Evolutionary conservation across 768 basidiomycete species (phyloP).

Genomic region (Mycena albidolilacea): DNA sequence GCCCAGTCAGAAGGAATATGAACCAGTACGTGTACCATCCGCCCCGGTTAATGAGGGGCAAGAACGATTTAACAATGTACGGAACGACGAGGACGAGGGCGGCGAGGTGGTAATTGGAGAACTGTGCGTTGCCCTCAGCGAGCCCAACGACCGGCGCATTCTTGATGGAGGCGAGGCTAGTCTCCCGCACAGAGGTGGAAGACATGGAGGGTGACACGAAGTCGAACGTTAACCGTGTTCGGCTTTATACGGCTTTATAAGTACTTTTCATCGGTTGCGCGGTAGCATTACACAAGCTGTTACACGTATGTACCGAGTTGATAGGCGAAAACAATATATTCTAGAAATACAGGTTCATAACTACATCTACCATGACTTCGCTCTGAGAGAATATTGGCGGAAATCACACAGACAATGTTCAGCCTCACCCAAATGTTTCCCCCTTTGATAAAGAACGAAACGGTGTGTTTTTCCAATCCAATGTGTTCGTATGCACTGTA

Average conservation of each 20-base stretch:
- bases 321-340: slow-evolving; percentile 5
- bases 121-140: slow-evolving; percentile 88
- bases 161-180: slow-evolving; percentile 83
- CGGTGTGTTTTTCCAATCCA: slow-evolving; percentile 45
- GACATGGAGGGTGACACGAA: slow-evolving; percentile 30
- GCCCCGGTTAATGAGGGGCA: slow-evolving; percentile 87
- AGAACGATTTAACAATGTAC: slow-evolving; percentile 84
- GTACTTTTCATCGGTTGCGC: too few species aligned
- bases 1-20: slow-evolving; percentile 78
- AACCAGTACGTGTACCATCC: slow-evolving; percentile 92
- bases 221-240: slow-evolving; percentile 25
- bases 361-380: slow-evolving; percentile 22
- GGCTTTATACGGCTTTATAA: slow-evolving; percentile 7
- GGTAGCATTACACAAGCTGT: too few species aligned
- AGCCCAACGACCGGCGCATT: slow-evolving; percentile 88
- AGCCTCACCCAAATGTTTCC: slow-evolving; percentile 47
- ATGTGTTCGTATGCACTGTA: slow-evolving; percentile 44
- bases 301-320: too few species aligned
- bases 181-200: slow-evolving; percentile 47
- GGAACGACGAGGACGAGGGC: slow-evolving; percentile 84
- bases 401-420: background rate
- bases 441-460: slow-evolving; percentile 40
- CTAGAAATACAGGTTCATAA: slow-evolving; percentile 29
- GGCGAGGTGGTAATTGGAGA: slow-evolving; percentile 87
- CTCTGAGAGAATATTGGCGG: background rate